Conservation (phyloP, 2,329 filamentous ascomycete species). For the Apiospora arundinis region DNA sequence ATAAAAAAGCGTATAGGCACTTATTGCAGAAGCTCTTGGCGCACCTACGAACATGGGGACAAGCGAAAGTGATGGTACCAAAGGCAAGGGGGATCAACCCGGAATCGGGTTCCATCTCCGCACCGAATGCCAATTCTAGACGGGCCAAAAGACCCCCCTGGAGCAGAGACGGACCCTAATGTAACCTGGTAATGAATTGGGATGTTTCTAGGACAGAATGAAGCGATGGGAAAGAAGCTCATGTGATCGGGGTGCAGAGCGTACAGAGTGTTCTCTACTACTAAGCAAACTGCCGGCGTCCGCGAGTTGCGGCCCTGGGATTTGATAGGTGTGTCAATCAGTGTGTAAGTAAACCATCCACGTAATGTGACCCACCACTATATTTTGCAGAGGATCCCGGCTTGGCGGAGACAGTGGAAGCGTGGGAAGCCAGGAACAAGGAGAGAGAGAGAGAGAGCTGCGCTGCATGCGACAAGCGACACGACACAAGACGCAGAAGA, state of each 20-base stretch:
- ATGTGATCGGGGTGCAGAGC: not conserved
- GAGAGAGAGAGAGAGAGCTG: slow-evolving; percentile 10
- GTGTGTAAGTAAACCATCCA: not conserved
- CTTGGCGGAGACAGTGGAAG: not conserved
- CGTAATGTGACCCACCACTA: not conserved
- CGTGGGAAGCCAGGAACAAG: not conserved
- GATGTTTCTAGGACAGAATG: not conserved
- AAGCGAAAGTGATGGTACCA: slow-evolving; percentile 2
- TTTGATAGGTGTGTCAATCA: not conserved
- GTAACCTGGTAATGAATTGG: slow-evolving; percentile 15
- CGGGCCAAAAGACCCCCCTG: not conserved
- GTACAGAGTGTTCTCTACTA: not conserved
- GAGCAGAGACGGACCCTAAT: not conserved
- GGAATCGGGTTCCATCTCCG: slow-evolving; percentile 12
- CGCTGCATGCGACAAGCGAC: no score
- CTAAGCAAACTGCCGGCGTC: not conserved
- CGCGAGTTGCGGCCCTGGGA: not conserved
- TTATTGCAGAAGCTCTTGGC: slow-evolving; percentile 6
- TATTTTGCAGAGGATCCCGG: slow-evolving; percentile 2
- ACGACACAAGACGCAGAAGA: no score
- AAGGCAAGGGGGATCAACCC: not conserved
- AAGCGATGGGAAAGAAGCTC: not conserved
- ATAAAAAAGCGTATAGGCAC: not conserved
- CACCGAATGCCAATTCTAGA: slow-evolving; percentile 10
- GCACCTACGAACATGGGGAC: slow-evolving; percentile 2